Conservation (phyloP, 2,329 filamentous ascomycete species). For the Fulvia fulva region DNA sequence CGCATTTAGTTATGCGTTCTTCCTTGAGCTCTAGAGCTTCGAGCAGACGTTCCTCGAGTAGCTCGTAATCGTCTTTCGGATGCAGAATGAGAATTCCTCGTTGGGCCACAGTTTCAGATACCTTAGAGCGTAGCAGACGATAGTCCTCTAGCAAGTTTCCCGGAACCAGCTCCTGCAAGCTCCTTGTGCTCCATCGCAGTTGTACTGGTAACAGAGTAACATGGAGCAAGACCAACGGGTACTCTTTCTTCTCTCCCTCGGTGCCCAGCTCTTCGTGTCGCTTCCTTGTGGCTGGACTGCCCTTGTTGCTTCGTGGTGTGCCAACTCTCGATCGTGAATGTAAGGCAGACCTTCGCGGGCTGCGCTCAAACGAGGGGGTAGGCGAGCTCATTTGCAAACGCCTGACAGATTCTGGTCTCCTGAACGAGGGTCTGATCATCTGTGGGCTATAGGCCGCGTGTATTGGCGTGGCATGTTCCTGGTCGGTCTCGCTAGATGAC, state of each 20-base stretch:
- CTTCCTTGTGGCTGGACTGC: constrained; percentile 46
- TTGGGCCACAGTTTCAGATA: constrained; percentile 69
- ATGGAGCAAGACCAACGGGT: constrained; percentile 72
- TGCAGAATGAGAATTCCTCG: constrained; percentile 72
- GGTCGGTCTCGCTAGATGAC: constrained; percentile 28
- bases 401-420: constrained; percentile 65
- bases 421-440: constrained; percentile 61
- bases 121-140: constrained; percentile 64
- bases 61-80: constrained; percentile 73
- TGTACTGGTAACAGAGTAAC: constrained; percentile 70
- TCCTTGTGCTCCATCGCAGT: constrained; percentile 55
- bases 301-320: constrained; percentile 46
- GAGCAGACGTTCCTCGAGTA: constrained; percentile 71
- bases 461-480: constrained; percentile 15
- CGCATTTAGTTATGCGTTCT: constrained; percentile 68
- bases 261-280: constrained; percentile 11
- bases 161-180: constrained; percentile 51
- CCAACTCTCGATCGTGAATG: constrained; percentile 44
- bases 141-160: constrained; percentile 55
- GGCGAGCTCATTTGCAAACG: constrained; percentile 71
- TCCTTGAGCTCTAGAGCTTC: constrained; percentile 70
- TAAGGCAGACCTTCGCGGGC: constrained; percentile 33
- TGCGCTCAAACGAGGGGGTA: constrained; percentile 48
- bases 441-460: constrained; percentile 51
- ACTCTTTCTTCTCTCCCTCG: constrained; percentile 20